A percentile compares a stretch with the other conserved stretches of the same genome.
Conservation (phyloP, 371 early-diverging fungal species). For the Sporodiniella umbellata region DNA sequence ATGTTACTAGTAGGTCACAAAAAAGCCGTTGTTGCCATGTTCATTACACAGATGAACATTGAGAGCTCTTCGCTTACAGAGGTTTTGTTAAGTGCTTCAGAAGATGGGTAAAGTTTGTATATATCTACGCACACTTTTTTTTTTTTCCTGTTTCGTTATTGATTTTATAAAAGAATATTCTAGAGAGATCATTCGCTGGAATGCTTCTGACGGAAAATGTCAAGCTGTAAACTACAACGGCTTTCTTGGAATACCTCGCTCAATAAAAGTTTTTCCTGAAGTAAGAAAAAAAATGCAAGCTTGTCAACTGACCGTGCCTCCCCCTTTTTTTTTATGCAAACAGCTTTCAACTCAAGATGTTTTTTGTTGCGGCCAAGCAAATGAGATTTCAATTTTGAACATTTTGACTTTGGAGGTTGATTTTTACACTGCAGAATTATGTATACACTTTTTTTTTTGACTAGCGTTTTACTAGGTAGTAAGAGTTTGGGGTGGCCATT, state of each 20-base stretch:
- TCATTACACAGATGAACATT: slow-evolving; percentile 46
- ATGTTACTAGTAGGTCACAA: slow-evolving; percentile 61
- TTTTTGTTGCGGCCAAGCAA: slow-evolving; percentile 44
- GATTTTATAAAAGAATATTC: background rate
- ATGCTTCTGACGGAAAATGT: slow-evolving; percentile 68
- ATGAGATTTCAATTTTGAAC: slow-evolving; percentile 45
- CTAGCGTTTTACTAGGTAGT: slow-evolving; percentile 37
- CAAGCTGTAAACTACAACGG: slow-evolving; percentile 58
- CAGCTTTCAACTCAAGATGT: slow-evolving; percentile 37
- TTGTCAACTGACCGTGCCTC: background rate
- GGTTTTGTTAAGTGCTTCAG: slow-evolving; percentile 60
- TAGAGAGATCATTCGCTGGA: slow-evolving; percentile 74
- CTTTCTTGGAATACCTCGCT: slow-evolving; percentile 55
- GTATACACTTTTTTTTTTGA: no score
- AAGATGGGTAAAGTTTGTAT: slow-evolving; percentile 62
- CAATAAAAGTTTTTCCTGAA: slow-evolving; percentile 41
- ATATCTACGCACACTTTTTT: background rate
- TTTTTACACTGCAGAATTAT: background rate
- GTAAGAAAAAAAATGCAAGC: slow-evolving; percentile 22
- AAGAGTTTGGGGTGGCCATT: slow-evolving; percentile 66
- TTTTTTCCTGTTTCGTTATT: background rate
- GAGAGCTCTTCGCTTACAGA: slow-evolving; percentile 44
- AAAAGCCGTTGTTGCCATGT: slow-evolving; percentile 52
- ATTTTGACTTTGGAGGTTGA: slow-evolving; percentile 48
- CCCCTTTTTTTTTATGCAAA: background rate